A percentile compares a stretch with the other conserved stretches of the same genome.
Evolutionary conservation across 2,329 filamentous ascomycete species (phyloP).

Genomic region (Plenodomus lindquistii): DNA sequence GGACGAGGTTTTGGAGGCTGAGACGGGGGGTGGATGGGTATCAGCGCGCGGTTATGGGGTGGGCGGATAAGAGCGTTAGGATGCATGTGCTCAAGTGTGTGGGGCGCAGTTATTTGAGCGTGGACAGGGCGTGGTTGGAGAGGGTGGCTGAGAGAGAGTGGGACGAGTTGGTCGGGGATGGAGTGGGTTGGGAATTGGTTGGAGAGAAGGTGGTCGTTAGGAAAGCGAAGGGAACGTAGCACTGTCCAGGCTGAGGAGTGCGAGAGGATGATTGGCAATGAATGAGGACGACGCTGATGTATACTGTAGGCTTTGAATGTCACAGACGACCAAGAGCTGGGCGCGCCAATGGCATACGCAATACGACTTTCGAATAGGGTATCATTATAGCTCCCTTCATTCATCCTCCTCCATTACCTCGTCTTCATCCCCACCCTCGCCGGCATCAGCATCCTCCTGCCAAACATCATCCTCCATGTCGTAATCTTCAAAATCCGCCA

Average conservation of each 20-base stretch:
- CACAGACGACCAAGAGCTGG: neutral
- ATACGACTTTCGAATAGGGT: conserved; percentile 27
- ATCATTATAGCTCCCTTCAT: conserved; percentile 30
- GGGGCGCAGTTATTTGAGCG: conserved; percentile 76
- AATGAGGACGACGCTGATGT: neutral
- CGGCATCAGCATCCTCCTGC: conserved; percentile 57
- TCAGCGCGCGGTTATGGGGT: conserved; percentile 77
- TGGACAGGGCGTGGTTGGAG: conserved; percentile 72
- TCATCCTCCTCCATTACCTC: conserved; percentile 49
- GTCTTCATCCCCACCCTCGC: conserved; percentile 51
- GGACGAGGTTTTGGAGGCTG: conserved; percentile 74
- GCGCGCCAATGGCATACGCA: neutral
- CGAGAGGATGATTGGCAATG: neutral
- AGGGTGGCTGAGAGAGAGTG: conserved; percentile 70
- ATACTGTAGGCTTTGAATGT: neutral
- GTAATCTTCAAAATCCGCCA: conserved; percentile 55
- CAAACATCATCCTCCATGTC: conserved; percentile 56
- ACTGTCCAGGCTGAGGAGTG: neutral
- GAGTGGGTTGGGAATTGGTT: conserved; percentile 83
- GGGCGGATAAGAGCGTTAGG: conserved; percentile 74
- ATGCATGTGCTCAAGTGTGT: conserved; percentile 84
- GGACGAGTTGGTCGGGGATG: conserved; percentile 70
- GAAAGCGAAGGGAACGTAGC: conserved; percentile 55
- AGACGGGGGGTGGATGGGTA: conserved; percentile 78
- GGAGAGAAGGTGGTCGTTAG: conserved; percentile 77